phyloP scores from a whole-genome alignment of 257 asterid species.

The Sherardia arvensis region DNA sequence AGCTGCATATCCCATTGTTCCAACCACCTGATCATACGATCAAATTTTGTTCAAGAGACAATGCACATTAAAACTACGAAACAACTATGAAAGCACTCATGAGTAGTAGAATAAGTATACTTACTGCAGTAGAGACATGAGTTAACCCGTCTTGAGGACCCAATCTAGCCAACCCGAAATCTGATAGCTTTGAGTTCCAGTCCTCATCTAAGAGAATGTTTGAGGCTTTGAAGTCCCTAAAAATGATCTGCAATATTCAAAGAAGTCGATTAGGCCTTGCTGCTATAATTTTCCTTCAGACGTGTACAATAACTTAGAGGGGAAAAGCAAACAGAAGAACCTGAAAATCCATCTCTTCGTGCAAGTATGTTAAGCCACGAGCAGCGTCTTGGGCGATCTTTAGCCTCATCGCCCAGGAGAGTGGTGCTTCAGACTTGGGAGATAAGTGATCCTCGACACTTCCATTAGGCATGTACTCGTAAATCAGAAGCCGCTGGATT shows the following conservation, averaged over 20 bases:
- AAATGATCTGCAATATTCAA: slow-evolving; percentile 27
- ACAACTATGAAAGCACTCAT: background rate
- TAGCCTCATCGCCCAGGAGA: slow-evolving; percentile 85
- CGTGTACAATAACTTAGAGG: background rate
- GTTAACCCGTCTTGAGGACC: slow-evolving; percentile 42
- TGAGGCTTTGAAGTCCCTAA: slow-evolving; percentile 43
- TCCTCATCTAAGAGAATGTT: slow-evolving; percentile 40
- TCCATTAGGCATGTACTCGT: slow-evolving; percentile 83
- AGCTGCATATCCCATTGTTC: slow-evolving; percentile 94
- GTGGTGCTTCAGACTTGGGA: slow-evolving; percentile 41
- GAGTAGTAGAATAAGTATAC: background rate
- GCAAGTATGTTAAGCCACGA: slow-evolving; percentile 75
- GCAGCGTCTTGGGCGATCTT: slow-evolving; percentile 90
- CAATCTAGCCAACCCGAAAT: slow-evolving; percentile 45
- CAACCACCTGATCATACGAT: slow-evolving; percentile 55
- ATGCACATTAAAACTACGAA: background rate
- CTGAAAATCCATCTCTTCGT: slow-evolving; percentile 98
- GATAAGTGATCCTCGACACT: slow-evolving; percentile 90
- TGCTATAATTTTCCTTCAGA: background rate
- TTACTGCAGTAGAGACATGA: slow-evolving; percentile 52
- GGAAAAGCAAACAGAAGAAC: slow-evolving; percentile 19
- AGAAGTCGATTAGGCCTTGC: background rate
- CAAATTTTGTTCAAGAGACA: background rate
- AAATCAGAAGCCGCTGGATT: slow-evolving; percentile 83
- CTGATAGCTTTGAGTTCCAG: slow-evolving; percentile 44